Conservation (phyloP, 371 early-diverging fungal genomes). For the Mortierella sp. region DNA sequence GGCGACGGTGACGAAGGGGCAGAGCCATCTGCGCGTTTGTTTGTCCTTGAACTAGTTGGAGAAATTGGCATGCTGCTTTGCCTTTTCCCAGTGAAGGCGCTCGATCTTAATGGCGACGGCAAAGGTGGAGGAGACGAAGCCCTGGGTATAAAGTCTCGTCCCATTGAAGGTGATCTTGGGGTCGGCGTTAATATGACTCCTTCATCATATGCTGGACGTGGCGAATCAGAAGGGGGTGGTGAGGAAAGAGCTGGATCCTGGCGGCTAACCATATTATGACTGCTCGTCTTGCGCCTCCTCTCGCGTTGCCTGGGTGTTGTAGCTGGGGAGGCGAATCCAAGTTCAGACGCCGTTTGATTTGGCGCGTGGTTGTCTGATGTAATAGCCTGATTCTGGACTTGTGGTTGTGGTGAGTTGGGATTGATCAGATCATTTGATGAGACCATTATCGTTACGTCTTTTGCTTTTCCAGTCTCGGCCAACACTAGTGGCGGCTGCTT, state of each 20-base stretch:
- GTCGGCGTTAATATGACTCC: neutral
- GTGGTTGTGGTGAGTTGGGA: neutral
- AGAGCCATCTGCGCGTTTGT: neutral
- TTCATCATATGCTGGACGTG: neutral
- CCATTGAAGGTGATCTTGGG: neutral
- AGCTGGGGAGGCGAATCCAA: neutral
- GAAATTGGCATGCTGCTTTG: conserved; percentile 15
- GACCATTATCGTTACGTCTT: neutral
- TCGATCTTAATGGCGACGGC: neutral
- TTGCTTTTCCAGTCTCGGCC: neutral
- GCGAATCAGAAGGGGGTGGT: neutral
- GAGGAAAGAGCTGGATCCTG: neutral
- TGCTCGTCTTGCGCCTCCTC: conserved; percentile 14
- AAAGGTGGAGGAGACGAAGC: conserved; percentile 4
- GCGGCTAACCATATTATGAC: neutral
- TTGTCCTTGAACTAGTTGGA: neutral
- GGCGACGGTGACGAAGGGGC: conserved; percentile 1
- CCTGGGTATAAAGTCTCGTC: conserved; percentile 1
- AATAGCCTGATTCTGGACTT: too few relatives aligned
- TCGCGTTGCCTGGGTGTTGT: conserved; percentile 2
- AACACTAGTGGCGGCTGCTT: neutral
- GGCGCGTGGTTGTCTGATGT: neutral
- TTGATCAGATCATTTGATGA: too few relatives aligned
- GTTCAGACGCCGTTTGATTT: neutral
- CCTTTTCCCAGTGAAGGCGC: neutral